Conservation (phyloP, 2,329 filamentous ascomycete species). For the Graphium sp. region DNA sequence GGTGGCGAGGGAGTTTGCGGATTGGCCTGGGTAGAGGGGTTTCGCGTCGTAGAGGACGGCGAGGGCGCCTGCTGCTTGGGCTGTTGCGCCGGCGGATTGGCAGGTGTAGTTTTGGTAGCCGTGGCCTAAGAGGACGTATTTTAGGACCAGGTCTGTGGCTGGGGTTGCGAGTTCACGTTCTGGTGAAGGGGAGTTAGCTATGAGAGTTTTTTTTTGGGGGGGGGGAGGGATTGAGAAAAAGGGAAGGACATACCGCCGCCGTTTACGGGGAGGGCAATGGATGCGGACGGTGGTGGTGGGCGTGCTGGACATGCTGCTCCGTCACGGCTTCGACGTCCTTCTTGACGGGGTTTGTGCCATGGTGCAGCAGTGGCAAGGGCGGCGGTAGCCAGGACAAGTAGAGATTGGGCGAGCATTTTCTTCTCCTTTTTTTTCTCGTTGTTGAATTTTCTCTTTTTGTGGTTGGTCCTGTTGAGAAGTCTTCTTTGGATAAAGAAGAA, state of each 20-base stretch:
- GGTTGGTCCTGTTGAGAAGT: background rate
- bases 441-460: too few species aligned
- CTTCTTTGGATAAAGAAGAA: background rate
- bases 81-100: slow-evolving; percentile 14
- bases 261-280: slow-evolving; percentile 18
- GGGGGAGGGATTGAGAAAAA: background rate
- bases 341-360: too few species aligned
- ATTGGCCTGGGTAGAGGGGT: slow-evolving; percentile 27
- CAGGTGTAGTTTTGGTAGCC: slow-evolving; percentile 58
- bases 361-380: slow-evolving; percentile 3
- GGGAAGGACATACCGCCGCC: slow-evolving; percentile 16
- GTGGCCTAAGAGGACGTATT: slow-evolving; percentile 42
- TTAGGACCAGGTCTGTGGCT: slow-evolving; percentile 20
- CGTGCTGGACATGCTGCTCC: slow-evolving; percentile 2
- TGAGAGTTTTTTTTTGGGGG: slow-evolving; percentile 2
- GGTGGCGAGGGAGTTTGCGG: slow-evolving; percentile 17
- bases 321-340: too few species aligned
- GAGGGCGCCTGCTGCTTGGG: slow-evolving; percentile 32
- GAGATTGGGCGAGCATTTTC: background rate
- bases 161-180: slow-evolving; percentile 23
- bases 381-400: slow-evolving; percentile 1
- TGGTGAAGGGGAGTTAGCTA: slow-evolving; percentile 1
- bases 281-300: slow-evolving; percentile 8
- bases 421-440: too few species aligned
- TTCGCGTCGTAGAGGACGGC: slow-evolving; percentile 44